Evolutionary conservation across 768 basidiomycete species (phyloP).

Genomic region (Cystofilobasidium capitatum): DNA sequence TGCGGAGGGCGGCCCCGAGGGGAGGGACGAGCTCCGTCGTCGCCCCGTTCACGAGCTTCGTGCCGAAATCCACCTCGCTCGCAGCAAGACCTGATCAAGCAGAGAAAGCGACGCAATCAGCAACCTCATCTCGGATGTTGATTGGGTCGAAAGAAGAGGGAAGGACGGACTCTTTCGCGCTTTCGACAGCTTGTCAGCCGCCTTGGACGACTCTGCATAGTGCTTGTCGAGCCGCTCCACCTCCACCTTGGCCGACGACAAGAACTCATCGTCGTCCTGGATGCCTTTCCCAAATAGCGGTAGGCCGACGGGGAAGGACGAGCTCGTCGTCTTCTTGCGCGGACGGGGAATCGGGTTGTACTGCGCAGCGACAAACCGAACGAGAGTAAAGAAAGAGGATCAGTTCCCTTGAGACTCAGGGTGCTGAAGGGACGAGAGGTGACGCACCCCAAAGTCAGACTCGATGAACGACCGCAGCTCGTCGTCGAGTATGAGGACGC

Average conservation of each 20-base stretch:
- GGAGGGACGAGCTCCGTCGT: constrained; percentile 80
- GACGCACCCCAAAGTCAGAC: constrained; percentile 75
- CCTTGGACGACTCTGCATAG: constrained; percentile 85
- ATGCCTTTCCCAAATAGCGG: constrained; percentile 46
- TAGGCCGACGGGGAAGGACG: constrained; percentile 58
- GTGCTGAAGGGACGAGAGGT: neutral
- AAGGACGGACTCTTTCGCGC: constrained; percentile 59
- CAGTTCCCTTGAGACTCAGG: neutral
- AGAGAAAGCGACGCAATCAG: neutral
- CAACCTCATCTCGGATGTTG: neutral
- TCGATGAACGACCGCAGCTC: constrained; percentile 92
- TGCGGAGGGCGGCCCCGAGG: constrained; percentile 69
- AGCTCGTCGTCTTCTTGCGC: constrained; percentile 53
- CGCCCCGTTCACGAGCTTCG: constrained; percentile 76
- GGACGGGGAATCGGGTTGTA: constrained; percentile 37
- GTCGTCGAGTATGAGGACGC: constrained; percentile 76
- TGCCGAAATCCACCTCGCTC: constrained; percentile 82
- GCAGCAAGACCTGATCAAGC: constrained; percentile 55
- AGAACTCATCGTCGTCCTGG: constrained; percentile 87
- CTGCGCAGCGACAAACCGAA: too few species aligned
- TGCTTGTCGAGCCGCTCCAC: constrained; percentile 82
- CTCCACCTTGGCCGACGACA: constrained; percentile 81
- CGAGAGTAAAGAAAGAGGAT: neutral
- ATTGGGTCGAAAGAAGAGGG: too few species aligned
- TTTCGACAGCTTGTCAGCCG: constrained; percentile 74